phyloP scores from a whole-genome alignment of 768 basidiomycete genomes.

The Trametes cubensis region DNA sequence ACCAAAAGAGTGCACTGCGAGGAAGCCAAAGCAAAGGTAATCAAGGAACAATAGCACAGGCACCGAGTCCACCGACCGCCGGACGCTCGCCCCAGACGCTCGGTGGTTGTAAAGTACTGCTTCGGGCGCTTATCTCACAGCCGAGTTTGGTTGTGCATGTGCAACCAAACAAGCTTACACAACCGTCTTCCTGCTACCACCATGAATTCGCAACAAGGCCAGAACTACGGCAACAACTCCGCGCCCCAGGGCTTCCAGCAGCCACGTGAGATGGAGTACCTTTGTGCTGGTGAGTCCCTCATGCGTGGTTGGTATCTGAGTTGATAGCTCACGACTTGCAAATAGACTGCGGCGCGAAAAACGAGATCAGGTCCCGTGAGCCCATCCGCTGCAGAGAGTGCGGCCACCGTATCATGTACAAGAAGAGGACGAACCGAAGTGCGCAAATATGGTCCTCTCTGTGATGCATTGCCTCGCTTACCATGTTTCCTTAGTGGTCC shows the following conservation, averaged over 20 bases:
- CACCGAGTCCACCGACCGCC: neutral
- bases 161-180: conserved; percentile 31
- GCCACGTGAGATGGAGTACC: conserved; percentile 76
- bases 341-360: conserved; percentile 85
- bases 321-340: conserved; percentile 6
- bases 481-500: conserved; percentile 57
- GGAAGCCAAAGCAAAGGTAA: neutral
- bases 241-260: conserved; percentile 29
- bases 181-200: conserved; percentile 28
- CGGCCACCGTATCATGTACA: conserved; percentile 98
- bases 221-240: conserved; percentile 32
- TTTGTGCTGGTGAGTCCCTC: conserved; percentile 70
- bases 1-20: neutral
- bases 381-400: conserved; percentile 96
- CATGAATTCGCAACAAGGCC: conserved; percentile 46
- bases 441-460: conserved; percentile 36
- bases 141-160: conserved; percentile 19
- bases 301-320: neutral
- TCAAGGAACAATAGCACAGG: conserved; percentile 3
- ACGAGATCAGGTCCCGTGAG: conserved; percentile 88
- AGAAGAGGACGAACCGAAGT: conserved; percentile 95
- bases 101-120: neutral
- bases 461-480: conserved; percentile 6
- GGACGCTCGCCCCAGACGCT: neutral
- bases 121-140: neutral